phyloP scores from a whole-genome alignment of 2,329 filamentous ascomycete species.

The Scorias spongiosa region DNA sequence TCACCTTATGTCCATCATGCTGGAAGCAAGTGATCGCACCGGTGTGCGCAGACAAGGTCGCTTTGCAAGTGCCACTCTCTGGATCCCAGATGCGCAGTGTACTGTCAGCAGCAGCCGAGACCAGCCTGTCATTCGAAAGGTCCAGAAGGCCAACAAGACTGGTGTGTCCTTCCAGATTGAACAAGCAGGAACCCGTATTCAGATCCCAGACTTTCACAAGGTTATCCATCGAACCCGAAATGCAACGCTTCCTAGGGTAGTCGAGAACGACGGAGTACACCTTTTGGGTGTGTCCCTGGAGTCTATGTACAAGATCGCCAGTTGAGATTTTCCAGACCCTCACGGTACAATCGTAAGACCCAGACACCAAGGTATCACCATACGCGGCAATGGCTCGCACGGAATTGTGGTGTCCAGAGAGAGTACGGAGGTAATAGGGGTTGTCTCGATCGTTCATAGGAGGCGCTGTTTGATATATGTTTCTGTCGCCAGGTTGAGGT shows the following conservation, averaged over 20 bases:
- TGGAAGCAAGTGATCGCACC: constrained; percentile 98
- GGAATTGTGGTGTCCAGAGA: constrained; percentile 79
- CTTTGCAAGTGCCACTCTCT: constrained; percentile 78
- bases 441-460: constrained; percentile 65
- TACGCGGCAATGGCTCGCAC: constrained; percentile 92
- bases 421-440: constrained; percentile 80
- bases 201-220: constrained; percentile 96
- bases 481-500: constrained; percentile 60
- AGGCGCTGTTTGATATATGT: constrained; percentile 65
- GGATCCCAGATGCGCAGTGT: constrained; percentile 96
- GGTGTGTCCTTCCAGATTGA: constrained; percentile 83
- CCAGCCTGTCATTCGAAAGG: constrained; percentile 73
- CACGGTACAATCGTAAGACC: constrained; percentile 90
- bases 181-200: constrained; percentile 66
- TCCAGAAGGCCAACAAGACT: constrained; percentile 86
- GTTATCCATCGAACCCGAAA: constrained; percentile 97
- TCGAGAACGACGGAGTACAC: constrained; percentile 96
- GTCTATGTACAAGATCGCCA: constrained; percentile 68
- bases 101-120: constrained; percentile 89
- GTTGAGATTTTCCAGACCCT: constrained; percentile 96
- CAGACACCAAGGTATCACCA: constrained; percentile 89
- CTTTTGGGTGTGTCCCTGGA: constrained; percentile 79
- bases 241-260: constrained; percentile 80
- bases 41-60: constrained; percentile 80
- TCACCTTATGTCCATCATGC: constrained; percentile 91